Base-by-base conservation (phyloP, 805 yeast genomes). In the Vanderwaltozyma verrucispora region DNA sequence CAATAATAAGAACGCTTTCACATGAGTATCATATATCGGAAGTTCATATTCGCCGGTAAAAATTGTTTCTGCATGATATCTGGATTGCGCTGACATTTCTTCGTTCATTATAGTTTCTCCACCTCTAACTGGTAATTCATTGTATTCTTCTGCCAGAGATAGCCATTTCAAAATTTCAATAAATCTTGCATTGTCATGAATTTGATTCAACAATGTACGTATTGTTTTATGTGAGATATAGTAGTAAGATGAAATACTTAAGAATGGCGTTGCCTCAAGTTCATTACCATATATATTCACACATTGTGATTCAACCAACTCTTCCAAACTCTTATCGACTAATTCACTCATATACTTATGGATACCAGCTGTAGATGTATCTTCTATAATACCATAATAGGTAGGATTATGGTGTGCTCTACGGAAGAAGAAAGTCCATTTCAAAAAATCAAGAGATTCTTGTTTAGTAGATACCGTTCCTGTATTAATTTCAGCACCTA, bases 401-500 rank as follows among this genome's bases (percentile, higher is more conserved):
- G 89, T 80, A 6, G 99, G 98, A 46, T 87, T 89, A 53, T 86
- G 86, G 41, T 84, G 77, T 87, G 92, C 92, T 44, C 99, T 69
- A 15, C 92, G 95, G 62, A 77, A 80, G 70, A 92, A 68, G 53
- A 92, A 92, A 0, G 98, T 92, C 59, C 92, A 92, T 12, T 96
- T 96, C 18, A 92, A 69, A 94, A 97, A 92, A 42, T 81, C 86
- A 3, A 92, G 79, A 31, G 92, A 98, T 58, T 92, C 97, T 31
- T 85, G 94, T 24, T 88, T 76, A 44, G 77, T 86, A 1, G 94
- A 81, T 4, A 92, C 96, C 0, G 95, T 85, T 1, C 98, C 98
- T 16, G 92, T 64, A 0, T 96, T 77, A 23, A 94, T 86, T 59
- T 92, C 99, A 0, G 99, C 99, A 61, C 94, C 94, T 53, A 92